Base-by-base conservation (phyloP, 176 grass and related monocot genomes). In the Pontederia paniculata region DNA sequence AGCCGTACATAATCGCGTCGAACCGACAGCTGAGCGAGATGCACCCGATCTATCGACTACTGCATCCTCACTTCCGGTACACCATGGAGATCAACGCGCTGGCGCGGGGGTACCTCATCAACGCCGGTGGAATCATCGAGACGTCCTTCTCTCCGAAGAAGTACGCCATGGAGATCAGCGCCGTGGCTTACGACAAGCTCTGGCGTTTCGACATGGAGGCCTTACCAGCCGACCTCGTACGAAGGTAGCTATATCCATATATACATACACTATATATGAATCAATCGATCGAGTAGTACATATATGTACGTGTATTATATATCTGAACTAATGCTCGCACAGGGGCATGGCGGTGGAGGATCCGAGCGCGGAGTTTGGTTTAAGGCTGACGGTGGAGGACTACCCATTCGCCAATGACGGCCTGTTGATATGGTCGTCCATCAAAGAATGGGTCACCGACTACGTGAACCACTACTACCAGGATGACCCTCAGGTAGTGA, bases 71-170 rank as follows among this genome's bases (percentile, higher is more conserved):
- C 71, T 89, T 96, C 76, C 77, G 86, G 13, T 96, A 84, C 80
- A 96, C 91, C 10, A 81, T 87, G 79, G 91, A 96, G 82, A 89
- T 96, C 63, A 96, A 96, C 55, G 74, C 79, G 17, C 48, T 86
- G 25, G 90, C 85, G 0, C 66, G 85, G n/a, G 73, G 71, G 50
- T 52, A 37, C 61, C 86, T 96, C 74, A 72, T 96, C 67, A 87
- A 74, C 48, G 91, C 74, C 15, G 71, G 60, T 18, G 91, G 86
- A 16, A 69, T 87, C 67, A 96, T 96, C 48, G 91, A 96, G 77
- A 42, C 63, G 1, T 25, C 70, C 20, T 96, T 96, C 82, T 83
- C 59, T 59, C 80, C 86, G 0, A 67, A 76, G 0, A 86, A 50
- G 58, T 89, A 89, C 71, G 37, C 77, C 52, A 0, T 79, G 1